Percentiles rank a stretch among this genome's conserved stretches.
These are phyloP conservation scores for Fusarium hainanense DNA, from an alignment of 2,329 filamentous ascomycete species.

Conservation along the genomic window DNA sequence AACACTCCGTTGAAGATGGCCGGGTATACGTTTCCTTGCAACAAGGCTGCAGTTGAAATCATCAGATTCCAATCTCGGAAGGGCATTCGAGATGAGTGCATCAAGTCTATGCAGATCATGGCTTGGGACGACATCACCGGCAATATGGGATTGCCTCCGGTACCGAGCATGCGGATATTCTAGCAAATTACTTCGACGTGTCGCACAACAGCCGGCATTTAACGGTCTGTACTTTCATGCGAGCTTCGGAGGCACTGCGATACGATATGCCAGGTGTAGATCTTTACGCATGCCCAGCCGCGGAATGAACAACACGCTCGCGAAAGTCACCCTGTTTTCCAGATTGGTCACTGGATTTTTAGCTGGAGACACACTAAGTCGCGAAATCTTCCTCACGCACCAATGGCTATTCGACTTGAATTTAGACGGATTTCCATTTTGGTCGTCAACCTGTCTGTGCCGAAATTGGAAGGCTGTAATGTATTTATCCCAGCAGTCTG, in stretches of 20 bases:
- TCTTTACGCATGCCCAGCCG: constrained; percentile 25
- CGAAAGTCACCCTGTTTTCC: constrained; percentile 27
- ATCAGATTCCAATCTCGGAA: constrained; percentile 17
- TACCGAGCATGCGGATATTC: constrained; percentile 16
- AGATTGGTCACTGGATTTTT: constrained; percentile 18
- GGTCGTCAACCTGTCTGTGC: constrained; percentile 21
- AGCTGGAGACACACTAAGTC: constrained; percentile 24
- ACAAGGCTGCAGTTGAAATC: constrained; percentile 10
- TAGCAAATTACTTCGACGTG: constrained; percentile 13
- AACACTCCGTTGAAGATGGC: constrained; percentile 30
- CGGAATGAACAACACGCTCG: constrained; percentile 34
- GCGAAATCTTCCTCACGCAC: constrained; percentile 23
- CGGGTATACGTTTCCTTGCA: not conserved
- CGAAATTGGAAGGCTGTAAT: constrained; percentile 27
- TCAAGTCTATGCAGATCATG: constrained; percentile 16
- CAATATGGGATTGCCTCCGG: constrained; percentile 12
- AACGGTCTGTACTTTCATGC: constrained; percentile 14
- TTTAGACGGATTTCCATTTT: constrained; percentile 46
- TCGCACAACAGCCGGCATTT: constrained; percentile 31
- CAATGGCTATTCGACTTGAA: constrained; percentile 32
- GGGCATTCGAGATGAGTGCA: constrained; percentile 23
- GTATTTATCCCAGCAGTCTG: constrained; percentile 9
- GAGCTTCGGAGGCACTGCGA: not conserved
- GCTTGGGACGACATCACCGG: not conserved
- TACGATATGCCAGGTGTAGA: constrained; percentile 9